phyloP scores from a whole-genome alignment of 495 filamentous ascomycete species.

The Hyaloscypha hepaticicola region DNA sequence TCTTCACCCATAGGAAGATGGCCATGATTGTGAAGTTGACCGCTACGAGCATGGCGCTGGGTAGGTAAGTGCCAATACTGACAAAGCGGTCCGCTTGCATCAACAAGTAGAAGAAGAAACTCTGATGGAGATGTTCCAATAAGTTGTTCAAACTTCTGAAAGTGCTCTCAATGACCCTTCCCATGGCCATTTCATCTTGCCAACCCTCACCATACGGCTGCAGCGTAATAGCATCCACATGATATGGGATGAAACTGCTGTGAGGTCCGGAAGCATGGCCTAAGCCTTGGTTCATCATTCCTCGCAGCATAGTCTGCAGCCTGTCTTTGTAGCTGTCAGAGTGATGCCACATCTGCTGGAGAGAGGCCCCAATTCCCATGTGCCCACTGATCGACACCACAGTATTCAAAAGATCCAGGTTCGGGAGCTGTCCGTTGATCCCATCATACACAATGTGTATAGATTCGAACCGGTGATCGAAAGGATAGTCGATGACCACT shows the following conservation, averaged over 20 bases:
- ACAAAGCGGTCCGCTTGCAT: slow-evolving; percentile 90
- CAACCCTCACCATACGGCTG: slow-evolving; percentile 87
- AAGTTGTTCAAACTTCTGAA: slow-evolving; percentile 94
- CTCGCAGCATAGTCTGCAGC: slow-evolving; percentile 84
- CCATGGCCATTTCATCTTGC: slow-evolving; percentile 96
- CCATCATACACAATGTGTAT: slow-evolving; percentile 94
- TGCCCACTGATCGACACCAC: slow-evolving; percentile 85
- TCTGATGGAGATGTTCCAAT: slow-evolving; percentile 95
- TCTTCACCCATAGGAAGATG: slow-evolving; percentile 87
- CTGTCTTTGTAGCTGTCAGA: slow-evolving; percentile 78
- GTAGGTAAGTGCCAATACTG: slow-evolving; percentile 95
- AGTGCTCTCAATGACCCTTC: slow-evolving; percentile 82
- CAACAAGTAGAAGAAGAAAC: slow-evolving; percentile 98
- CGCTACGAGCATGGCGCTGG: slow-evolving; percentile 93
- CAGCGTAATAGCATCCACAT: slow-evolving; percentile 93
- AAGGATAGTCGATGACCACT: slow-evolving; percentile 89
- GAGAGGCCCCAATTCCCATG: slow-evolving; percentile 78
- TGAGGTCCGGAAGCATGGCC: slow-evolving; percentile 91
- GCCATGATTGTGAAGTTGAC: slow-evolving; percentile 94
- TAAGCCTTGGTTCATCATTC: slow-evolving; percentile 88
- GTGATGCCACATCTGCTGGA: slow-evolving; percentile 89
- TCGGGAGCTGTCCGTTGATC: slow-evolving; percentile 92
- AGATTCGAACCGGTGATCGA: slow-evolving; percentile 76
- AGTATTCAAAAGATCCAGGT: slow-evolving; percentile 93
- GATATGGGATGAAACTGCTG: slow-evolving; percentile 94